These are phyloP conservation scores for Metarhizium album DNA, from an alignment of 2,329 filamentous ascomycete species.

Conservation along the genomic window DNA sequence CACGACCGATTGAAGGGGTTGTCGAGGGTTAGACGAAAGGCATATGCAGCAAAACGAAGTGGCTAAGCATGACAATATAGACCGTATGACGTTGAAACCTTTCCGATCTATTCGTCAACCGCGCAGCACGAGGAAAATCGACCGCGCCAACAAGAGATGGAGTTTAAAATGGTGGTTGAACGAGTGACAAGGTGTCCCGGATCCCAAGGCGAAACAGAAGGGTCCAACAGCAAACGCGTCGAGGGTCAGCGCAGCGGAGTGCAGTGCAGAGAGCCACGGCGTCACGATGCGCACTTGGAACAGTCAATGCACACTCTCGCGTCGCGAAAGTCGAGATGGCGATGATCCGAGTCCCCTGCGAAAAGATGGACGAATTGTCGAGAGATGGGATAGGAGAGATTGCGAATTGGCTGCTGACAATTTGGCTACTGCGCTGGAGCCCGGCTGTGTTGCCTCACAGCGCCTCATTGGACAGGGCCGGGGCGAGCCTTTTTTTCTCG, in stretches of 20 bases:
- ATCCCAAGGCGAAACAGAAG: background rate
- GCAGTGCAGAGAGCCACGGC: background rate
- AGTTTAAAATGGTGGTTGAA: background rate
- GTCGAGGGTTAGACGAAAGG: background rate
- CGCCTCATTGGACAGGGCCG: background rate
- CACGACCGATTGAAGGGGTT: background rate
- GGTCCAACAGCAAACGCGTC: background rate
- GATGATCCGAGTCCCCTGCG: background rate
- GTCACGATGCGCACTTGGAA: background rate
- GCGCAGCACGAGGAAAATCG: background rate
- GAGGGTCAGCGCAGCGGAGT: background rate
- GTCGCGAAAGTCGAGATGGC: background rate
- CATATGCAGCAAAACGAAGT: background rate
- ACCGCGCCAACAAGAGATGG: background rate
- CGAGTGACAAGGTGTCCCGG: background rate
- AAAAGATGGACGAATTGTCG: background rate
- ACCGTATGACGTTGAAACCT: background rate
- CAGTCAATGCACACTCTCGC: background rate
- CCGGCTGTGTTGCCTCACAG: background rate
- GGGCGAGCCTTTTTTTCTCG: background rate
- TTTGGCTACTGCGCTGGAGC: background rate
- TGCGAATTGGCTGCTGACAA: background rate
- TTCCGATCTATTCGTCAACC: background rate
- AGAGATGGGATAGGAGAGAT: background rate
- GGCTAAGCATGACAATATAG: background rate